phyloP scores from a whole-genome alignment of 371 early-diverging fungal species.

The Lichtheimia hyalospora region DNA sequence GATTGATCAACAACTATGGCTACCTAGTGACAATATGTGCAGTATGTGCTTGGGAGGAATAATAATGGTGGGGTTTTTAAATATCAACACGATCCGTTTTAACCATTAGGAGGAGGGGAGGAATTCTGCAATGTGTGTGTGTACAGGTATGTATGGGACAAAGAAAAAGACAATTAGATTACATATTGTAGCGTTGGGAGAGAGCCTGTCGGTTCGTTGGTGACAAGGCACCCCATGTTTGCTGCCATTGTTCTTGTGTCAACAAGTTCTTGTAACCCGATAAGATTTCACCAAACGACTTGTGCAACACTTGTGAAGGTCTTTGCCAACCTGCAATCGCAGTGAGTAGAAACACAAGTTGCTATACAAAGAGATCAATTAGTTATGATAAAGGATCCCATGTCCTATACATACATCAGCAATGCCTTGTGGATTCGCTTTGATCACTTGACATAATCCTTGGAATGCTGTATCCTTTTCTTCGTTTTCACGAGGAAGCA shows the following conservation, averaged over 20 bases:
- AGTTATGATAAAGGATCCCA: background rate
- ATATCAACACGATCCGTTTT: too few relatives aligned
- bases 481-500: constrained; percentile 72
- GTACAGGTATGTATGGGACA: too few relatives aligned
- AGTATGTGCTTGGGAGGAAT: too few relatives aligned
- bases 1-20: too few relatives aligned
- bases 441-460: constrained; percentile 84
- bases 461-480: constrained; percentile 93
- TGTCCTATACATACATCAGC: constrained; percentile 30
- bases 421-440: constrained; percentile 78
- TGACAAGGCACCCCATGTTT: constrained; percentile 33
- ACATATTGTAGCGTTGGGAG: constrained; percentile 7
- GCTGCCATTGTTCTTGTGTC: constrained; percentile 61
- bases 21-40: too few relatives aligned
- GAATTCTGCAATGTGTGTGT: too few relatives aligned
- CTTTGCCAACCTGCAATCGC: constrained; percentile 69
- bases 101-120: too few relatives aligned
- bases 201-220: constrained; percentile 9
- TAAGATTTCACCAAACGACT: constrained; percentile 64
- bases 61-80: too few relatives aligned
- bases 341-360: constrained; percentile 68
- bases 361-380: constrained; percentile 27
- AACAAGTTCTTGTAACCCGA: constrained; percentile 67
- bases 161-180: background rate
- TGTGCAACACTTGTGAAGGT: constrained; percentile 58